These are phyloP conservation scores for Aspergillus hortae DNA, from an alignment of 2,329 filamentous ascomycete species.

Conservation along the genomic window DNA sequence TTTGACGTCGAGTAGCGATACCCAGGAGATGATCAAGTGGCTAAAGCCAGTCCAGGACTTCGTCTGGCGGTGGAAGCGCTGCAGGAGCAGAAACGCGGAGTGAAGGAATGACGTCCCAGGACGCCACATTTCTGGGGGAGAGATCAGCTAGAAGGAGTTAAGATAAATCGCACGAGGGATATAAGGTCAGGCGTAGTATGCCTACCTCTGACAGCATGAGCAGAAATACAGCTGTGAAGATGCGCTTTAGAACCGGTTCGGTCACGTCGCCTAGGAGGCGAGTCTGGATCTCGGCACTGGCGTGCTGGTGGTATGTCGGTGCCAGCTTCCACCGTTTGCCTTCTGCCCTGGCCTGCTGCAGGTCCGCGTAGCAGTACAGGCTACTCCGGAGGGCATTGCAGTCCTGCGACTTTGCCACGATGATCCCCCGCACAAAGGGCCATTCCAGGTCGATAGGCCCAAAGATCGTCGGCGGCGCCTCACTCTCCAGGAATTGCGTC, in stretches of 20 bases:
- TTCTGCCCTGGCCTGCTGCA: slow-evolving; percentile 25
- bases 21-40: slow-evolving; percentile 29
- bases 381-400: slow-evolving; percentile 26
- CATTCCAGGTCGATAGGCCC: slow-evolving; percentile 30
- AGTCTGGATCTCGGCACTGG: slow-evolving; percentile 28
- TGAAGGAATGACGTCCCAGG: slow-evolving; percentile 29
- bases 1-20: slow-evolving; percentile 34
- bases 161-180: background rate
- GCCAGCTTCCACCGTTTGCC: slow-evolving; percentile 26
- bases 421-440: slow-evolving; percentile 26
- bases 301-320: slow-evolving; percentile 27
- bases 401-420: slow-evolving; percentile 22
- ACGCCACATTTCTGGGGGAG: slow-evolving; percentile 23
- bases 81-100: slow-evolving; percentile 27
- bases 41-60: slow-evolving; percentile 26
- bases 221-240: slow-evolving; percentile 29
- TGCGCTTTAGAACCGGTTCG: slow-evolving; percentile 20
- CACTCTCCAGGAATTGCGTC: slow-evolving; percentile 24
- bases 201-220: slow-evolving; percentile 35
- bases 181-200: background rate
- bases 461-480: slow-evolving; percentile 30
- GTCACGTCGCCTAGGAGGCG: slow-evolving; percentile 24
- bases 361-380: slow-evolving; percentile 33
- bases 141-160: slow-evolving; percentile 21
- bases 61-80: slow-evolving; percentile 27